These are phyloP conservation scores for Gypsophila paniculata DNA, from an alignment of 179 eudicot species.

Conservation along the genomic window DNA sequence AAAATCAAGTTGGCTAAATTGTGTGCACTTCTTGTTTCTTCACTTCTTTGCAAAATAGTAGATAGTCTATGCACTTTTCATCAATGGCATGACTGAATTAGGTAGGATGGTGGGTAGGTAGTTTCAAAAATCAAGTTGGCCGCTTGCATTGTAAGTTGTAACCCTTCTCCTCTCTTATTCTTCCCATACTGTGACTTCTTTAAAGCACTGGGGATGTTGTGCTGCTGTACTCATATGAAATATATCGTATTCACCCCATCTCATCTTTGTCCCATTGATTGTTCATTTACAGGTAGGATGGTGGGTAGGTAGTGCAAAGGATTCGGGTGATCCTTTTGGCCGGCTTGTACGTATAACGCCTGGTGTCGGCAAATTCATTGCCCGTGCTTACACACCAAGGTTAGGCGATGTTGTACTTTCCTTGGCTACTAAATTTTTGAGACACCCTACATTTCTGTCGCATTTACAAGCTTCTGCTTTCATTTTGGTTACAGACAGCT, in stretches of 20 bases:
- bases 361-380: slow-evolving; percentile 87
- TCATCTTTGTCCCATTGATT: neutral
- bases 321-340: slow-evolving; percentile 89
- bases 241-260: slow-evolving; percentile 7
- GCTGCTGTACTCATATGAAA: neutral
- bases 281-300: slow-evolving; percentile 73
- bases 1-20: neutral
- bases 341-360: slow-evolving; percentile 74
- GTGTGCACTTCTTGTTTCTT: neutral
- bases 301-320: slow-evolving; percentile 94
- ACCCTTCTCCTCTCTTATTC: no score
- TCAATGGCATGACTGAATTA: no score
- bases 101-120: no score
- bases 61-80: neutral
- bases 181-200: neutral
- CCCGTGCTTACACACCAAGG: slow-evolving; percentile 84
- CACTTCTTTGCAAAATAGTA: neutral
- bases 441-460: slow-evolving; percentile 8
- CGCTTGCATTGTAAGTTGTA: neutral
- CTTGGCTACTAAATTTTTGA: slow-evolving; percentile 4
- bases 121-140: no score
- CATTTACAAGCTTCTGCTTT: slow-evolving; percentile 17
- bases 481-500: slow-evolving; percentile 58
- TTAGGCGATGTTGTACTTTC: slow-evolving; percentile 22
- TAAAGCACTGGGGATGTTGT: neutral